A percentile compares a stretch with the other conserved stretches of the same genome.
phyloP scores from a whole-genome alignment of 2,329 filamentous ascomycete genomes.

The Pseudovirgaria hyperparasitica region DNA sequence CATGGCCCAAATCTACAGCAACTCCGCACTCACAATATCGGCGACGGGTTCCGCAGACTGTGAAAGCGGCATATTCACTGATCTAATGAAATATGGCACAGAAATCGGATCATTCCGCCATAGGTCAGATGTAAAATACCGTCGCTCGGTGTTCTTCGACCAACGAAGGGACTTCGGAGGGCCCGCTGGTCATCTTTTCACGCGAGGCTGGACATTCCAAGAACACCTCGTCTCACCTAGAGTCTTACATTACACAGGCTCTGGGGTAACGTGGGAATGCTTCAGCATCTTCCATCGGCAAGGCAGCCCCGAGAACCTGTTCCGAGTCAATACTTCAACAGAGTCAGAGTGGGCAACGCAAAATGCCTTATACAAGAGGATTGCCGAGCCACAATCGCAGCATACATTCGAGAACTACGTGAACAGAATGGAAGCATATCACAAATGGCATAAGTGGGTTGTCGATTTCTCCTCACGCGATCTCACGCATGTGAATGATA shows the following conservation, averaged over 20 bases:
- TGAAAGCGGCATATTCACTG: conserved; percentile 1
- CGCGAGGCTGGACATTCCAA: conserved; percentile 13
- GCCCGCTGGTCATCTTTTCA: conserved; percentile 14
- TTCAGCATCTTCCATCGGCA: too few relatives aligned
- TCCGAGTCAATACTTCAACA: too few relatives aligned
- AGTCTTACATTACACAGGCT: conserved; percentile 14
- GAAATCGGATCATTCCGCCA: conserved; percentile 16
- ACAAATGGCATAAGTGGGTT: too few relatives aligned
- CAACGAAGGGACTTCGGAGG: conserved; percentile 20
- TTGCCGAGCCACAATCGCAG: too few relatives aligned
- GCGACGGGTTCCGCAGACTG: conserved; percentile 2
- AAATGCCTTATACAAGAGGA: too few relatives aligned
- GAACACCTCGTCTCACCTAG: conserved; percentile 14
- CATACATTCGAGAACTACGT: too few relatives aligned
- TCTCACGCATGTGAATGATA: conserved; percentile 19
- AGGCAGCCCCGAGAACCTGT: too few relatives aligned
- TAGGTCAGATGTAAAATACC: conserved; percentile 12
- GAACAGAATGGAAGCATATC: too few relatives aligned
- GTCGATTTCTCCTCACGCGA: too few relatives aligned
- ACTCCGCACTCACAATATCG: conserved; percentile 2
- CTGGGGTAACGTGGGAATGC: conserved; percentile 18
- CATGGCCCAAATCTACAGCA: conserved; percentile 3
- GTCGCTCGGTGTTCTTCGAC: conserved; percentile 22
- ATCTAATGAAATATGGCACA: conserved; percentile 17
- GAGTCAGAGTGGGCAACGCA: too few relatives aligned